These are phyloP conservation scores for Apiotrichum laibachii DNA, from an alignment of 1,284 basidiomycete species.

Conservation along the genomic window DNA sequence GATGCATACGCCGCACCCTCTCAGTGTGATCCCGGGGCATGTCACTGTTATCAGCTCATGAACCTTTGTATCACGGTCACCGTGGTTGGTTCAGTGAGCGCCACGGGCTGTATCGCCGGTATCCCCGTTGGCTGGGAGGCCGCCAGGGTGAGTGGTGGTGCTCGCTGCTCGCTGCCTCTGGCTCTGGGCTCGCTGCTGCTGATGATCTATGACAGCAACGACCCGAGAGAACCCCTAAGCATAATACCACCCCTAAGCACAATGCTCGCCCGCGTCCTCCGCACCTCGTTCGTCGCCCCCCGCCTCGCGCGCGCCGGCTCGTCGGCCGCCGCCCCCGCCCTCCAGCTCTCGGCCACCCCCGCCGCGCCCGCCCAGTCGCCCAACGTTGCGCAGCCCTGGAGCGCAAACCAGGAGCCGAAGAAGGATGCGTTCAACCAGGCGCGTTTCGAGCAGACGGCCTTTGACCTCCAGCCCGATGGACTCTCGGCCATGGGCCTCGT, in stretches of 20 bases:
- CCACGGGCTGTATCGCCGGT: too few species aligned
- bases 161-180: too few species aligned
- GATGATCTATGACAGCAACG: too few species aligned
- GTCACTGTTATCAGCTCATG: too few species aligned
- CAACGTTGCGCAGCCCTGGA: slow-evolving; percentile 74
- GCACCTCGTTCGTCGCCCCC: slow-evolving; percentile 1
- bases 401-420: slow-evolving; percentile 62
- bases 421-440: slow-evolving; percentile 37
- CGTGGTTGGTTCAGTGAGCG: too few species aligned
- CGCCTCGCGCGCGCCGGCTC: background rate
- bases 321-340: slow-evolving; percentile 1
- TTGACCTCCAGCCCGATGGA: slow-evolving; percentile 68
- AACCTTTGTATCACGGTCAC: too few species aligned
- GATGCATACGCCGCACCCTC: too few species aligned
- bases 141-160: too few species aligned
- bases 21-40: too few species aligned
- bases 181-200: too few species aligned
- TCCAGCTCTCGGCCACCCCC: slow-evolving; percentile 10
- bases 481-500: slow-evolving; percentile 52
- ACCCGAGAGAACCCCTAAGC: background rate
- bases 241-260: slow-evolving; percentile 14
- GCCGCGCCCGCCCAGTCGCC: slow-evolving; percentile 61
- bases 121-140: too few species aligned
- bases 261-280: background rate
- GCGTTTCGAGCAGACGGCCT: slow-evolving; percentile 79